Base-by-base conservation (phyloP, 257 asterid genomes). In the Przewalskia tangutica region DNA sequence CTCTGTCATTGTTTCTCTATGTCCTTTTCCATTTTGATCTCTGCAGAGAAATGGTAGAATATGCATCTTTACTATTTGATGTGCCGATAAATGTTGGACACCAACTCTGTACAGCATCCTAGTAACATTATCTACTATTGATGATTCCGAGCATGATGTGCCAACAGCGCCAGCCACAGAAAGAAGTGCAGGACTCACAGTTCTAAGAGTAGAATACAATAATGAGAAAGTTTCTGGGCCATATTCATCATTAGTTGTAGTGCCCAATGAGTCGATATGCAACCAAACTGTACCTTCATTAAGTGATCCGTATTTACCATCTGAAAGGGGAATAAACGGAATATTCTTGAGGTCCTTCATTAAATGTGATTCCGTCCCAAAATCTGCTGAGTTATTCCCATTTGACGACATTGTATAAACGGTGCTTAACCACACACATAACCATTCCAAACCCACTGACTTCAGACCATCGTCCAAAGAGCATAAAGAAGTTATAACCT, bases 281-380 rank as follows among this genome's bases (percentile, higher is more conserved):
- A 94, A 84, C 99, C 99, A 96, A 87, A 96, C 85, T 59, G 93
- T 83, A 77, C 91, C 97, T 60, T 89, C 92, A 68, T 90, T 90
- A 77, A 90, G 86, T 76, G 97, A 92, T 86, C 93, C 84, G 87
- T 88, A 89, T 82, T 78, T 90, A 55, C 97, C 97, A 91, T 91
- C 89, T 32, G 93, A 90, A 84, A 96, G 97, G 59, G 99, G 99
- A 83, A 96, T 89, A 85, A 94, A 94, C 51, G 93, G 93, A 77
- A 82, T 84, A 86, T 89, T 94, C 86, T 50, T 88, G 80, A 96
- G 97, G 60, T 81, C 82, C 67, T n/a, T 42, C 48, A 89, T 88
- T 85, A 91, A 78, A 84, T 91, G 92, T 12, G 89, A 87, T 81
- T 89, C 97, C 80, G 82, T 20, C 82, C 82, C 89, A 80, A 54